Conservation (phyloP, 257 asterid species). For the Ligustrum vulgare region DNA sequence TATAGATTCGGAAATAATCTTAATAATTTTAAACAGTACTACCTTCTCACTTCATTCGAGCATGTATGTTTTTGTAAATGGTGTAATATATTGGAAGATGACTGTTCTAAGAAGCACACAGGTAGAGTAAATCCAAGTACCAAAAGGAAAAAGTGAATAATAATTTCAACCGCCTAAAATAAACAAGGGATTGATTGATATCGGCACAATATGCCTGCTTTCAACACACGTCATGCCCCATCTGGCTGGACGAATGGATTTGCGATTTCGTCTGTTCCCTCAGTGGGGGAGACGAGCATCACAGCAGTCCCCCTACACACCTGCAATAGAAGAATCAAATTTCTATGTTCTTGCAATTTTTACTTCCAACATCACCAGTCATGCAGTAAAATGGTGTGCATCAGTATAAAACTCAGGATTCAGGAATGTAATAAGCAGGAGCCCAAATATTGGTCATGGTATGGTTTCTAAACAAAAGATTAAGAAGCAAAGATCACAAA, state of each 20-base stretch:
- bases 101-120: neutral
- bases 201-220: neutral
- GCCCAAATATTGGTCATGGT: neutral
- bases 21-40: too few relatives aligned
- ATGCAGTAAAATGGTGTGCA: neutral
- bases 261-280: slow-evolving; percentile 94
- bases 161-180: neutral
- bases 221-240: slow-evolving; percentile 45
- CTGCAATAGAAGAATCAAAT: slow-evolving; percentile 30
- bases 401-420: neutral
- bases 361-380: neutral
- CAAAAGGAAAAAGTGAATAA: neutral
- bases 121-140: neutral
- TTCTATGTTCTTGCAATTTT: neutral
- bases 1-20: too few relatives aligned
- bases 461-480: neutral
- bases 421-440: neutral
- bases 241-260: slow-evolving; percentile 92
- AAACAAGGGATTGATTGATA: neutral
- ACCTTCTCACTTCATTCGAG: too few relatives aligned
- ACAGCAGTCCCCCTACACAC: slow-evolving; percentile 99
- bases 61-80: neutral
- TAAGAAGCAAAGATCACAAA: neutral
- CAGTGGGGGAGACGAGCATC: slow-evolving; percentile 98
- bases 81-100: neutral